Base-by-base conservation (phyloP, 1,284 basidiomycete genomes). In the Moesziomyces sp. region DNA sequence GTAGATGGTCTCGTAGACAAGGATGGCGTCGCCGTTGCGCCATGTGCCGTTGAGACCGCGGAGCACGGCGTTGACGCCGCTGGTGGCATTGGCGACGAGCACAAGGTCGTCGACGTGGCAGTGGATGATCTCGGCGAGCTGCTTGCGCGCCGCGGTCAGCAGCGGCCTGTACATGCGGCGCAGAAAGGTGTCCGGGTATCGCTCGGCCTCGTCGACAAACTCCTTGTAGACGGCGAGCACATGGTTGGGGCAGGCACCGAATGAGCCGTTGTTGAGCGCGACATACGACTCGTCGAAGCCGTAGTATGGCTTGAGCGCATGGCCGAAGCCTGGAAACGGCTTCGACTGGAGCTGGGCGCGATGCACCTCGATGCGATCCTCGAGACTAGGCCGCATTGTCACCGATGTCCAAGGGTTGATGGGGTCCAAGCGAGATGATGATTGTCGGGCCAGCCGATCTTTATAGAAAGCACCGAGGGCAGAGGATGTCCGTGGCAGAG, bases 61-160 rank as follows among this genome's bases (percentile, higher is more conserved):
- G 16, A 85, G 40, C 0, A 81, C 79, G 4, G 66, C 64, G 54
- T 84, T 84, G 59, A 84, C 75, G 11, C 81, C 84, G 3, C 66
- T 67, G 9, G 84, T 84, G 1, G 83, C 79, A 50, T 84, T 84
- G 30, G 62, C 43, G 5, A 85, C 76, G 35, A 85, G 63, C 40
- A 81, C 83, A 3, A 85, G 30, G 45, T 84, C 79, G 23, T 65
- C 58, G 0, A 55, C 45, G 19, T 57, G 28, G 44, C 67, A 70
- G 2, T 43, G 28, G 0, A 70, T 63, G 16, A 71, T 13, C 10
- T 60, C 42, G 9, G 72, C 59, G 7, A 71, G 45, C 8, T 67
- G 49, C 10, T 45, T 26, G 2, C 72, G 62, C 1, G 67, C 61
- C 30, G 56, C 23, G 35, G 40, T 6, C 13, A 67, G 46, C 9